Evolutionary conservation across 768 basidiomycete genomes (phyloP).

Genomic region (Hortiboletus campestris): DNA sequence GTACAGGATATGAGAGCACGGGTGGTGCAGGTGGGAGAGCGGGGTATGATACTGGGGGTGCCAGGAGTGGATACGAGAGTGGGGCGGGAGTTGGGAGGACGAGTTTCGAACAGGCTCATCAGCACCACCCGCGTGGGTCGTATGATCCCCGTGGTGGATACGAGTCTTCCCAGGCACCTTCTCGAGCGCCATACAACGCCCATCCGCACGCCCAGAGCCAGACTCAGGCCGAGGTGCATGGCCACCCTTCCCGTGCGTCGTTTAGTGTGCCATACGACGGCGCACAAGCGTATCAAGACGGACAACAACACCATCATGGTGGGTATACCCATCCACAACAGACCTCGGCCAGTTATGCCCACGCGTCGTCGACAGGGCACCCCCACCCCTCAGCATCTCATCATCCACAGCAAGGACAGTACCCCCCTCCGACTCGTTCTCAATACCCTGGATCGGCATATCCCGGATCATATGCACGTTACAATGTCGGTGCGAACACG

Average conservation of each 20-base stretch:
- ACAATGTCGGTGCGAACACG: conserved; percentile 27
- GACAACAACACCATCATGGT: conserved; percentile 22
- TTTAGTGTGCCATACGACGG: conserved; percentile 28
- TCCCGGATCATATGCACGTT: conserved; percentile 28
- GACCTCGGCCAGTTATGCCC: conserved; percentile 15
- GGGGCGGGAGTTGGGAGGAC: conserved; percentile 11
- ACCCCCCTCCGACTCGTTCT: conserved; percentile 24
- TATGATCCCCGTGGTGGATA: conserved; percentile 27
- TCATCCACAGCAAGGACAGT: conserved; percentile 25
- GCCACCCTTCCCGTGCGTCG: conserved; percentile 14
- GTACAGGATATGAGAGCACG: conserved; percentile 17
- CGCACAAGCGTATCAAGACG: conserved; percentile 28
- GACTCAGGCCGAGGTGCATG: conserved; percentile 20
- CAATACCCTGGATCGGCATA: conserved; percentile 27
- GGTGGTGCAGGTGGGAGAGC: conserved; percentile 16
- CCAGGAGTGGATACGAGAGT: conserved; percentile 24
- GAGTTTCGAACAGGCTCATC: conserved; percentile 26
- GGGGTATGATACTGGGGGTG: conserved; percentile 17
- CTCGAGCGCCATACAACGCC: conserved; percentile 19
- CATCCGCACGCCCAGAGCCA: conserved; percentile 18
- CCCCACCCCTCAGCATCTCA: conserved; percentile 20
- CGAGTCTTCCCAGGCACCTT: conserved; percentile 23
- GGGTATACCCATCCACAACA: conserved; percentile 23
- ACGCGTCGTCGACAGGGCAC: conserved; percentile 22
- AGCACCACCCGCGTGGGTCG: conserved; percentile 26